phyloP scores from a whole-genome alignment of 305 asterid species.

The Plantago lanceolata region DNA sequence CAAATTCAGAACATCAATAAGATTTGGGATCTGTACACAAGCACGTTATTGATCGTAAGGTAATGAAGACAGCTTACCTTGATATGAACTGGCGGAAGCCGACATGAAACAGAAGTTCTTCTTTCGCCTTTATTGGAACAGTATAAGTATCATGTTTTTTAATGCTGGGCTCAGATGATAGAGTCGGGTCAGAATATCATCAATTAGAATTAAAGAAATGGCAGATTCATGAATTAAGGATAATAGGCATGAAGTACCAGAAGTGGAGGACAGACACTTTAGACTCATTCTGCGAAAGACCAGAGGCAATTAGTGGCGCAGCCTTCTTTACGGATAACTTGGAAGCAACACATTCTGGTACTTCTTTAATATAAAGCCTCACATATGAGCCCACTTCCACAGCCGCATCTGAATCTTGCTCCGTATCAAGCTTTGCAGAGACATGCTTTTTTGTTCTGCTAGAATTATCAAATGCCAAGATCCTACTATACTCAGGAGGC shows the following conservation, averaged over 20 bases:
- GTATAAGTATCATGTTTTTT: slow-evolving; percentile 69
- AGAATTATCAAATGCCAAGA: slow-evolving; percentile 87
- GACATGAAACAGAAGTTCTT: slow-evolving; percentile 81
- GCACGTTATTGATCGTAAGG: not conserved
- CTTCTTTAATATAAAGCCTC: slow-evolving; percentile 64
- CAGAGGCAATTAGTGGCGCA: slow-evolving; percentile 63
- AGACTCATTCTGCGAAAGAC: slow-evolving; percentile 85
- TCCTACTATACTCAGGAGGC: slow-evolving; percentile 85
- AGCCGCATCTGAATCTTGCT: slow-evolving; percentile 51
- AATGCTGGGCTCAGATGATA: slow-evolving; percentile 44
- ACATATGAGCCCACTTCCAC: slow-evolving; percentile 64
- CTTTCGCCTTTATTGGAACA: slow-evolving; percentile 91
- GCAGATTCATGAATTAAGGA: slow-evolving; percentile 7
- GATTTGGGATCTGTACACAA: not conserved
- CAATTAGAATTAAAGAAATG: slow-evolving; percentile 17
- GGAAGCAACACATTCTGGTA: slow-evolving; percentile 51
- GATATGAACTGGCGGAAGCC: slow-evolving; percentile 88
- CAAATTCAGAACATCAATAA: slow-evolving; percentile 15
- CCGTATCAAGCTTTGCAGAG: slow-evolving; percentile 54
- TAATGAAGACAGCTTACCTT: slow-evolving; percentile 37
- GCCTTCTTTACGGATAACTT: slow-evolving; percentile 44
- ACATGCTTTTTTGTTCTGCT: slow-evolving; percentile 67
- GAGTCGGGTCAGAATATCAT: slow-evolving; percentile 20
- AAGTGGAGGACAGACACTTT: slow-evolving; percentile 89
- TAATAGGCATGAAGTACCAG: slow-evolving; percentile 48